phyloP scores from a whole-genome alignment of 805 yeast species.

The Metschnikowia corniflorae region DNA sequence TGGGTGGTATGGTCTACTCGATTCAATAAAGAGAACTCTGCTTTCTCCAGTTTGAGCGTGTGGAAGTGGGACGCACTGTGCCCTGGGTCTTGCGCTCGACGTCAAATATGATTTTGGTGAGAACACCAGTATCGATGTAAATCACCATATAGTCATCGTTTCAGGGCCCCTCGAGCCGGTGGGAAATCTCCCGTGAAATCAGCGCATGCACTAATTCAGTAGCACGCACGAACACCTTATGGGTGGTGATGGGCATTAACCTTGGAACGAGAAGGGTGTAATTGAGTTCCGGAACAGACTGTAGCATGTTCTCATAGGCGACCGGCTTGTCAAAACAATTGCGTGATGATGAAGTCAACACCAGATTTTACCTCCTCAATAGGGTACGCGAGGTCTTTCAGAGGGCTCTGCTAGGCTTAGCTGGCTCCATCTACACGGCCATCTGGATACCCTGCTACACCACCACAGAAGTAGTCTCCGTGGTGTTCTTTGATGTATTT shows the following conservation, averaged over 20 bases:
- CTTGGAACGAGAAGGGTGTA: conserved; percentile 76
- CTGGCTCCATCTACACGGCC: conserved; percentile 92
- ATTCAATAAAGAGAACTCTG: conserved; percentile 54
- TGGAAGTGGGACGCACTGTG: conserved; percentile 80
- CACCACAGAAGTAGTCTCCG: conserved; percentile 84
- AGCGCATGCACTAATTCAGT: conserved; percentile 85
- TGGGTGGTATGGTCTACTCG: conserved; percentile 33
- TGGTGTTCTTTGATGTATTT: conserved; percentile 65
- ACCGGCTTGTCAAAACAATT: conserved; percentile 79
- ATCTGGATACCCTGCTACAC: conserved; percentile 98
- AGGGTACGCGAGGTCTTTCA: conserved; percentile 71
- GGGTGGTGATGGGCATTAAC: conserved; percentile 86
- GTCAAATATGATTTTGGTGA: conserved; percentile 59
- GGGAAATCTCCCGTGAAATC: conserved; percentile 58
- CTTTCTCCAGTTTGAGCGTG: conserved; percentile 86
- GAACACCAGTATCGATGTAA: conserved; percentile 71
- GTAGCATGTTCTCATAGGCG: conserved; percentile 54
- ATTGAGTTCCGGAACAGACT: conserved; percentile 37
- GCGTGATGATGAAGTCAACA: conserved; percentile 90
- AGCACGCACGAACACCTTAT: conserved; percentile 77
- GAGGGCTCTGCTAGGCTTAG: conserved; percentile 57
- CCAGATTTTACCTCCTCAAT: conserved; percentile 89
- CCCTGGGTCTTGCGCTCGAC: conserved; percentile 52
- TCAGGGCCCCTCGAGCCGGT: conserved; percentile 52
- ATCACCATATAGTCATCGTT: conserved; percentile 76